Percentiles rank a stretch among this genome's conserved stretches.
phyloP scores from a whole-genome alignment of 139 green algal genomes.

The Coelastrella sp. region DNA sequence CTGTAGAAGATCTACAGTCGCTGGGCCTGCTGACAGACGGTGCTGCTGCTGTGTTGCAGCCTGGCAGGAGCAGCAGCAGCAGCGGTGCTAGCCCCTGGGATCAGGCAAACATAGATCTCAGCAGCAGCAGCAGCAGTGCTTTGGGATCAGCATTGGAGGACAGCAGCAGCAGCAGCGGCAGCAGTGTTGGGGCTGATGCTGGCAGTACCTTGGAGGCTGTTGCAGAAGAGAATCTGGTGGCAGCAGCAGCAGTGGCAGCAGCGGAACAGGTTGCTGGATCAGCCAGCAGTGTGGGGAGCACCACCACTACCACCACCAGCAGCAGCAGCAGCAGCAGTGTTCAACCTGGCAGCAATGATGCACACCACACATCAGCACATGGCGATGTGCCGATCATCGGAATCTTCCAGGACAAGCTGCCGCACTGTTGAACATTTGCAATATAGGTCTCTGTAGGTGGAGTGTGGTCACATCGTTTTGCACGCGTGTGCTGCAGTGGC shows the following conservation, averaged over 20 bases:
- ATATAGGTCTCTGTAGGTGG: too few species aligned
- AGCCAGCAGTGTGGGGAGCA: too few species aligned
- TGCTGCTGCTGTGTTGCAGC: neutral
- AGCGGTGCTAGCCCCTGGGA: neutral
- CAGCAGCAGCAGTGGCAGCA: neutral
- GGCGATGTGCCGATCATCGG: neutral
- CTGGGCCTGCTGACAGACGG: neutral
- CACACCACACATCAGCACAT: neutral
- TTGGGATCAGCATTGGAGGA: neutral
- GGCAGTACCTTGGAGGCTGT: neutral
- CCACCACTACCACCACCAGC: neutral
- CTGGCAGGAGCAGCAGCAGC: neutral
- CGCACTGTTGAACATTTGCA: too few species aligned
- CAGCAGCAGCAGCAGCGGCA: slow-evolving; percentile 1
- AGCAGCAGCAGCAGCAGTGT: neutral
- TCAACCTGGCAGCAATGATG: neutral
- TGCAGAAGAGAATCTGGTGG: neutral
- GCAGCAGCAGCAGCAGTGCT: neutral
- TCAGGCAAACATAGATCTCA: neutral
- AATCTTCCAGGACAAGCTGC: neutral
- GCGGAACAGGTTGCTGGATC: neutral
- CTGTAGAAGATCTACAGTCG: neutral
- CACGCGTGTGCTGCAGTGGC: too few species aligned
- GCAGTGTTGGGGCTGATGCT: neutral
- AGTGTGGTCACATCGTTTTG: too few species aligned